Percentiles rank a stretch among this genome's conserved stretches.
Evolutionary conservation across 257 asterid species (phyloP).

Genomic region (Primulina huaijiensis): DNA sequence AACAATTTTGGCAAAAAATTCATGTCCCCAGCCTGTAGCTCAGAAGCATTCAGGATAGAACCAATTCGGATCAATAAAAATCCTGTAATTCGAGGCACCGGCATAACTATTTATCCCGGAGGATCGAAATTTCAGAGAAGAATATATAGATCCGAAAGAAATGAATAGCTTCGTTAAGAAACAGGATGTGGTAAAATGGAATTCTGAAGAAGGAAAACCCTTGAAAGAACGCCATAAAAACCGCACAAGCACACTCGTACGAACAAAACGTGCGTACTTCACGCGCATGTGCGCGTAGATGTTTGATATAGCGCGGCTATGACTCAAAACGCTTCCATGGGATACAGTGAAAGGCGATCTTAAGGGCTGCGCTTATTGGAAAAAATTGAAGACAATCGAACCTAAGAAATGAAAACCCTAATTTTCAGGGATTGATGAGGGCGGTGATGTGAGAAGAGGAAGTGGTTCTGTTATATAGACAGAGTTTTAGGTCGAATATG

Average conservation of each 20-base stretch:
- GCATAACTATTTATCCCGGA: conserved; percentile 1
- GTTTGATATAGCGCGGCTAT: conserved; percentile 60
- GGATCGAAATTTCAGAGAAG: neutral
- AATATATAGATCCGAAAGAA: conserved; percentile 22
- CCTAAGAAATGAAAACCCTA: no score
- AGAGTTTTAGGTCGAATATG: no score
- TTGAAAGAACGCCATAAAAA: conserved; percentile 30
- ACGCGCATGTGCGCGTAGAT: neutral
- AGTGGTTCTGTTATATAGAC: no score
- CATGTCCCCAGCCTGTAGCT: conserved; percentile 27
- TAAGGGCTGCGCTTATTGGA: conserved; percentile 65
- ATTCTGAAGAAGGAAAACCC: conserved; percentile 41
- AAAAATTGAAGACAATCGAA: neutral
- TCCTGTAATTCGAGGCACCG: neutral
- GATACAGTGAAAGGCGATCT: conserved; percentile 81
- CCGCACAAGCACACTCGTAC: conserved; percentile 12
- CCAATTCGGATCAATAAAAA: conserved; percentile 8
- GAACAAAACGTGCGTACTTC: conserved; percentile 15
- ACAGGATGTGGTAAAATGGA: conserved; percentile 22
- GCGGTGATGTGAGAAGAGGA: neutral
- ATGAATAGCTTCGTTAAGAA: conserved; percentile 9
- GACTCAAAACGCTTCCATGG: conserved; percentile 94
- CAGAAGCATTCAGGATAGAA: conserved; percentile 18
- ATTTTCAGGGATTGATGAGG: neutral
- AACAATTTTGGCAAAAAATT: no score